These are phyloP conservation scores for Hibiscus syriacus DNA, from an alignment of 345 rosid species.

Conservation along the genomic window DNA sequence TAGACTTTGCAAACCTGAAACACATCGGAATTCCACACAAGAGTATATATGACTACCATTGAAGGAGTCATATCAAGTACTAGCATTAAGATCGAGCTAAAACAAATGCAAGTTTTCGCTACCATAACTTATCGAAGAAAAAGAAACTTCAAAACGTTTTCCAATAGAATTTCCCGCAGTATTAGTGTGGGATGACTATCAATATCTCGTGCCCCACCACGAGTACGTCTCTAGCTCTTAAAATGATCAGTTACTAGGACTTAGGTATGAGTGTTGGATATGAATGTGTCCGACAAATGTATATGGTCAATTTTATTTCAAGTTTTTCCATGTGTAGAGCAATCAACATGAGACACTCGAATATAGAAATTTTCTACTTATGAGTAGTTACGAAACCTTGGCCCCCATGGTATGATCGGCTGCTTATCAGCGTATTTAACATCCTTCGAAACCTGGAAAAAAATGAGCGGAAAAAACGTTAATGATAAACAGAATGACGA, in stretches of 20 bases:
- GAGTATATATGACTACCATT: too few species aligned
- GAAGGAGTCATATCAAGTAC: too few species aligned
- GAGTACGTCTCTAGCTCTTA: neutral
- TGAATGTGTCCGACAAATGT: neutral
- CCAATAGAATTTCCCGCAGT: neutral
- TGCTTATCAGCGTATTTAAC: slow-evolving; percentile 94
- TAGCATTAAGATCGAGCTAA: neutral
- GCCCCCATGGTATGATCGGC: slow-evolving; percentile 97
- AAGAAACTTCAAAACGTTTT: neutral
- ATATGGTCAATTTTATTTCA: neutral
- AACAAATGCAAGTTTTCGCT: neutral
- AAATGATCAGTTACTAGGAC: neutral
- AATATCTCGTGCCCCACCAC: neutral
- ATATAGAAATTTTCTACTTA: neutral
- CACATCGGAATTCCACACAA: slow-evolving; percentile 1
- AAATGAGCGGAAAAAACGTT: slow-evolving; percentile 6
- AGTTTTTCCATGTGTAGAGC: neutral
- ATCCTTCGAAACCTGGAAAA: slow-evolving; percentile 83
- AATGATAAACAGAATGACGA: slow-evolving; percentile 16
- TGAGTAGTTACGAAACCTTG: slow-evolving; percentile 45
- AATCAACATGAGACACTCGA: neutral
- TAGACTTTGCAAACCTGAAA: slow-evolving; percentile 73
- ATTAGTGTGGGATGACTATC: neutral
- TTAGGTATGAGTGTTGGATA: neutral
- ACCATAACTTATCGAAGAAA: neutral